Evolutionary conservation across 2,329 filamentous ascomycete species (phyloP).

Genomic region (Taxawa tesnikishii): DNA sequence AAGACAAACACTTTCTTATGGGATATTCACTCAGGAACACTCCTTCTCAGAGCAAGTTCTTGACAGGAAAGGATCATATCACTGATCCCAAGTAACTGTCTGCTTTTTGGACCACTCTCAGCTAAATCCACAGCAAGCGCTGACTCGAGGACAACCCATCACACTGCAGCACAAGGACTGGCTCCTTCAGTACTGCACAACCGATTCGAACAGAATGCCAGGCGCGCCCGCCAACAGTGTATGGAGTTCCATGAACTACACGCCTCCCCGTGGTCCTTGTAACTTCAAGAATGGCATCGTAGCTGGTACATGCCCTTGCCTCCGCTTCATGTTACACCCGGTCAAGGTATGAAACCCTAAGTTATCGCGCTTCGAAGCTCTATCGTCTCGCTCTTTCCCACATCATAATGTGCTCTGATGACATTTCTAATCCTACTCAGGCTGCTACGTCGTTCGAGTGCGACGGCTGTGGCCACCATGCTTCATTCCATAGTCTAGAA

Average conservation of each 20-base stretch:
- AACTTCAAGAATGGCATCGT: constrained; percentile 36
- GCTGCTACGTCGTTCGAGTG: constrained; percentile 40
- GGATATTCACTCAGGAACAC: no score
- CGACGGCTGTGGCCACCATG: constrained; percentile 44
- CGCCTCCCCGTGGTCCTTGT: constrained; percentile 37
- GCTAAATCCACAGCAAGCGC: no score
- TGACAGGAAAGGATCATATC: no score
- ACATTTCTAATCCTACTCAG: no score
- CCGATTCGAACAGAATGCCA: no score
- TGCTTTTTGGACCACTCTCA: no score
- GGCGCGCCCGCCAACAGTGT: constrained; percentile 25
- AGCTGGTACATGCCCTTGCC: constrained; percentile 35
- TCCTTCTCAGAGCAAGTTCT: no score
- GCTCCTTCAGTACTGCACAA: no score
- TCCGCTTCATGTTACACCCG: constrained; percentile 46
- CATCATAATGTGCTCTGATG: background rate
- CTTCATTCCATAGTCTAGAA: constrained; percentile 41
- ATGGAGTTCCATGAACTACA: constrained; percentile 39
- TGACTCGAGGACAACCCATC: no score
- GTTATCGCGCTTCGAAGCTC: background rate
- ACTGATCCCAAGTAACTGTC: no score
- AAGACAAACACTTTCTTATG: no score
- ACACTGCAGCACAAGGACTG: no score
- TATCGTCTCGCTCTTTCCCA: background rate
- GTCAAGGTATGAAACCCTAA: constrained; percentile 33